Conservation (phyloP, 768 basidiomycete species). For the Leccinum truebloodii region DNA sequence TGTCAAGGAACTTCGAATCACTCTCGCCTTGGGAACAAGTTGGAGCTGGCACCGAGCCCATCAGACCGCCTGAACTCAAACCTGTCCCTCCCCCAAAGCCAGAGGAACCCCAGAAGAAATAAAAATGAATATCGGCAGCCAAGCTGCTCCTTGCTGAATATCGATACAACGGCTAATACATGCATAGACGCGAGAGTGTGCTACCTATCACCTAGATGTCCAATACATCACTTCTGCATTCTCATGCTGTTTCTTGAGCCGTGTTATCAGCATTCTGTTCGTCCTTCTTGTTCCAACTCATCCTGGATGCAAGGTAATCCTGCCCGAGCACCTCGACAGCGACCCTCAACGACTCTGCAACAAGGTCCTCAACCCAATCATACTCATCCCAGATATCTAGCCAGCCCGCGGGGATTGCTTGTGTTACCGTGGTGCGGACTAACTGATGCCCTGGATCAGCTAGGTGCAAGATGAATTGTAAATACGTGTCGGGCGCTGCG, state of each 20-base stretch:
- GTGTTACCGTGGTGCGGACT: constrained; percentile 75
- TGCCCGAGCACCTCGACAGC: constrained; percentile 91
- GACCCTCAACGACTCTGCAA: constrained; percentile 83
- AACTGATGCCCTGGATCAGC: constrained; percentile 81
- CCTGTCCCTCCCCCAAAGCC: constrained; percentile 73
- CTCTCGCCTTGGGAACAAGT: constrained; percentile 95
- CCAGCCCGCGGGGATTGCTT: constrained; percentile 85
- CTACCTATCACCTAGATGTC: constrained; percentile 12
- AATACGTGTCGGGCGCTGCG: constrained; percentile 35
- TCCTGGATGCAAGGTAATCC: constrained; percentile 82
- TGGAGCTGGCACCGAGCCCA: constrained; percentile 60
- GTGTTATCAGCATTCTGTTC: constrained; percentile 8
- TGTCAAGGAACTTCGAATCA: constrained; percentile 85
- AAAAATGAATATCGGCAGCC: constrained; percentile 26
- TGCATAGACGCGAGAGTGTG: constrained; percentile 7
- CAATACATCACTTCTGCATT: not conserved
- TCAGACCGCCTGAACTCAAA: constrained; percentile 71
- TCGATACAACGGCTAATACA: constrained; percentile 18
- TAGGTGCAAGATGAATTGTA: constrained; percentile 66
- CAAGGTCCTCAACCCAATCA: constrained; percentile 94
- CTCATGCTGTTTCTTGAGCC: constrained; percentile 13
- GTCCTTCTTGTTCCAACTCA: constrained; percentile 69
- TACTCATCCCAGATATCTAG: constrained; percentile 87
- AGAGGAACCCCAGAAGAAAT: constrained; percentile 80
- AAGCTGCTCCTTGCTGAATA: constrained; percentile 6